Conservation (phyloP, 2,329 filamentous ascomycete species). For the Aspergillus sp. region DNA sequence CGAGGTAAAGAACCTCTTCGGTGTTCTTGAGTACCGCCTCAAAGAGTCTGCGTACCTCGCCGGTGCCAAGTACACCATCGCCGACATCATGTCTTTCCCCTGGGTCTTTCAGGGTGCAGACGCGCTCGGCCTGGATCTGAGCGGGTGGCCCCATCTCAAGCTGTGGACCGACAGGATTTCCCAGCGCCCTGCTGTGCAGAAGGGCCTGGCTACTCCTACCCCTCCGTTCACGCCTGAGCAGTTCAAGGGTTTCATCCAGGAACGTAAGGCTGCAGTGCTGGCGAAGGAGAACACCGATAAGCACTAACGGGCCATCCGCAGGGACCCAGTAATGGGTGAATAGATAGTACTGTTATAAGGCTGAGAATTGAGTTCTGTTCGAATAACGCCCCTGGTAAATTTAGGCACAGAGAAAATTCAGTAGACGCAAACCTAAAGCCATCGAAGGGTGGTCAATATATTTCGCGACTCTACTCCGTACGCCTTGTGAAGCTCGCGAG, state of each 20-base stretch:
- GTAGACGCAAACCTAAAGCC: too few species aligned
- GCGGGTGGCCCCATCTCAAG: neutral
- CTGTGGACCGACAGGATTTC: neutral
- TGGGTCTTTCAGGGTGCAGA: neutral
- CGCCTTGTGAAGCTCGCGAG: too few species aligned
- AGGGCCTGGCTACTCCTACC: neutral
- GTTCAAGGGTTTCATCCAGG: neutral
- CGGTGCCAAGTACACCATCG: neutral
- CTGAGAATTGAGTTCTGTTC: too few species aligned
- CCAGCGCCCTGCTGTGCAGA: neutral
- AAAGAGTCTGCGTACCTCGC: neutral
- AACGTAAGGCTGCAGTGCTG: neutral
- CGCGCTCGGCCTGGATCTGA: neutral
- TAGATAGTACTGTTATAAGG: too few species aligned
- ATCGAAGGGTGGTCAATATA: too few species aligned
- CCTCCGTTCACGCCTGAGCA: neutral
- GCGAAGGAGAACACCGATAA: neutral
- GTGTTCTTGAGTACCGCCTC: neutral
- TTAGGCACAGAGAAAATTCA: too few species aligned
- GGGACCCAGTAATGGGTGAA: neutral
- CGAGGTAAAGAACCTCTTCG: neutral
- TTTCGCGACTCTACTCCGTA: too few species aligned
- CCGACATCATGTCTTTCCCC: neutral
- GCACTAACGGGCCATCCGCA: neutral
- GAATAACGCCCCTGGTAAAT: too few species aligned